Evolutionary conservation across 1,139 yeast species (phyloP), one percentile per base, ranked within the genome.

Genomic region (Yamadazyma atmosphaerica): DNA sequence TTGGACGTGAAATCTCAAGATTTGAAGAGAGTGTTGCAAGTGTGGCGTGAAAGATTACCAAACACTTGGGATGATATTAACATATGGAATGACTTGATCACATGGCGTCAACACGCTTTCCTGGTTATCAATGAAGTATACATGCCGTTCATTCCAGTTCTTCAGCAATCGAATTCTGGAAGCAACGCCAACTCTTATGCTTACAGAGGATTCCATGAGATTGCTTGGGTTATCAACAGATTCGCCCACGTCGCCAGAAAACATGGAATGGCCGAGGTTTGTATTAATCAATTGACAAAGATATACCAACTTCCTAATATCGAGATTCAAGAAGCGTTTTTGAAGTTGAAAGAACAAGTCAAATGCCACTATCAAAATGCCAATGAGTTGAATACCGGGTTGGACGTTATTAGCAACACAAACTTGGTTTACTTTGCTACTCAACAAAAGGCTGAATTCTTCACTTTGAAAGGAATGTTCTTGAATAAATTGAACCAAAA

Each of bases 41-140:
- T 96, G 0, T 94, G 99, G 99, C 76, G 98, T 56, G 98, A 92
- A 58, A 81, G 99, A 48, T 69, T 94, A 38, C 99, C 99, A 9
- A 94, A 94, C 53, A 72, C 81, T 11, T 92, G 97, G 97, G 99
- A 94, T 63, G 98, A 94, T 58, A 90, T 94, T 51, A 90, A 88
- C 58, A 78, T 90, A 46, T 94, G 99, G 99, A 90, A 95, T 50
- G 99, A 94, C 56, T 69, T 94, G 46, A 96, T 92, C 7, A 90
- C 98, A 0, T 94, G 98, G 98, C 77, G 99, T 56, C 97, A 92
- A 61, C 98, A 92, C 62, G 97, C 96, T 0, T 94, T 94, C 74
- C 90, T 87, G 50, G 96, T 90, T n/a, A 88, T 94, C 54, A 92
- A 94, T 67, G 86, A 86, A 58, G 95, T 87, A 1, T 92, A 92